These are phyloP conservation scores for Leccinum subfulvum DNA, from an alignment of 1,284 basidiomycete species.

Conservation along the genomic window DNA sequence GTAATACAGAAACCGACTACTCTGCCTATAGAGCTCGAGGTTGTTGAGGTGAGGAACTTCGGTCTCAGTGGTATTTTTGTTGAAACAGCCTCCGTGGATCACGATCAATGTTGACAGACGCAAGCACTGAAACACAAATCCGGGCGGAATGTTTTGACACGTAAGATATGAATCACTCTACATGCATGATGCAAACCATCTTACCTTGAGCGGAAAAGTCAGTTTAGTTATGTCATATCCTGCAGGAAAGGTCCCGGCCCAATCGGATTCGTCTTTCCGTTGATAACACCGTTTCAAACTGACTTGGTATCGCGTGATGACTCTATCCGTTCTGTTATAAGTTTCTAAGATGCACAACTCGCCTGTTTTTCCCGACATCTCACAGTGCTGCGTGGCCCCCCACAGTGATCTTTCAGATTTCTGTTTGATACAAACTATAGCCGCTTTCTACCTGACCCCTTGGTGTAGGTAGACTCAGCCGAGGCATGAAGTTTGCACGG, in stretches of 20 bases:
- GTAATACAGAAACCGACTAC: slow-evolving; percentile 47
- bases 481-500: slow-evolving; percentile 56
- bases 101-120: slow-evolving; percentile 36
- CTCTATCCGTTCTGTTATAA: not conserved
- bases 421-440: not conserved
- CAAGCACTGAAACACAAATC: not conserved
- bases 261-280: not conserved
- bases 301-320: slow-evolving; percentile 7
- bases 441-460: not conserved
- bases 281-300: slow-evolving; percentile 19
- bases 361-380: slow-evolving; percentile 19
- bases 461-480: not conserved
- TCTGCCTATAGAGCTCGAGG: slow-evolving; percentile 34
- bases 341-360: slow-evolving; percentile 10
- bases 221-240: slow-evolving; percentile 4
- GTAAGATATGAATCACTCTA: not conserved
- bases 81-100: slow-evolving; percentile 48
- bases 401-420: not conserved
- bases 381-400: not conserved
- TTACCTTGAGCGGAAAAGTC: not conserved
- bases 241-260: not conserved
- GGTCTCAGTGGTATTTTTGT: slow-evolving; percentile 47
- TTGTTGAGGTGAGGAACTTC: slow-evolving; percentile 41
- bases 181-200: not conserved
- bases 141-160: not conserved